Conservation (phyloP, 179 eudicot species). For the Spergularia azorica region DNA sequence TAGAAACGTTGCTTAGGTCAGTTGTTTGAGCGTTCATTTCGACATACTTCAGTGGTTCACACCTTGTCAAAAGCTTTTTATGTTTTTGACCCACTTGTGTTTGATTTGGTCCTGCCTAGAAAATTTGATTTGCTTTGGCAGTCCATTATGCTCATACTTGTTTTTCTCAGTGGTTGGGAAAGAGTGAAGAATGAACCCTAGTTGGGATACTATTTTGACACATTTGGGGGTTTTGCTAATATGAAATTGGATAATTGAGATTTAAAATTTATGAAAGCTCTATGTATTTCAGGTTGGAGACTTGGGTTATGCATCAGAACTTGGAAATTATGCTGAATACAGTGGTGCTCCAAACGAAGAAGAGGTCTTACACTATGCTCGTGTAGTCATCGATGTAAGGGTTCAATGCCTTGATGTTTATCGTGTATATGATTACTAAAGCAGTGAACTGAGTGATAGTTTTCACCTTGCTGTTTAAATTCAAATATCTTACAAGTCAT, state of each 20-base stretch:
- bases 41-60: too few species aligned
- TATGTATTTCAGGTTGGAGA: slow-evolving; percentile 67
- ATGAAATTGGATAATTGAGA: background rate
- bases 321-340: slow-evolving; percentile 93
- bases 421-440: background rate
- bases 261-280: slow-evolving; percentile 3
- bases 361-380: slow-evolving; percentile 81
- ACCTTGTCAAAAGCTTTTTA: too few species aligned
- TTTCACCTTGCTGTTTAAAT: background rate
- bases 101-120: too few species aligned
- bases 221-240: background rate
- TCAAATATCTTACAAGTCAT: background rate
- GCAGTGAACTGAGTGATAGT: background rate
- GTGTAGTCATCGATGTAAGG: slow-evolving; percentile 90
- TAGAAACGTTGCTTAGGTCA: too few species aligned
- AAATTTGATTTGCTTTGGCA: background rate
- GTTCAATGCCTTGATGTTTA: slow-evolving; percentile 1
- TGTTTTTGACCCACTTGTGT: too few species aligned
- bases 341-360: slow-evolving; percentile 97
- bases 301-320: slow-evolving; percentile 89
- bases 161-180: background rate
- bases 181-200: background rate
- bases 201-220: background rate
- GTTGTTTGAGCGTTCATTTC: too few species aligned
- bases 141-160: background rate